Percentiles rank a stretch among this genome's conserved stretches.
Evolutionary conservation across 2,329 filamentous ascomycete genomes (phyloP).

Genomic region (Aspergillus bombycis): DNA sequence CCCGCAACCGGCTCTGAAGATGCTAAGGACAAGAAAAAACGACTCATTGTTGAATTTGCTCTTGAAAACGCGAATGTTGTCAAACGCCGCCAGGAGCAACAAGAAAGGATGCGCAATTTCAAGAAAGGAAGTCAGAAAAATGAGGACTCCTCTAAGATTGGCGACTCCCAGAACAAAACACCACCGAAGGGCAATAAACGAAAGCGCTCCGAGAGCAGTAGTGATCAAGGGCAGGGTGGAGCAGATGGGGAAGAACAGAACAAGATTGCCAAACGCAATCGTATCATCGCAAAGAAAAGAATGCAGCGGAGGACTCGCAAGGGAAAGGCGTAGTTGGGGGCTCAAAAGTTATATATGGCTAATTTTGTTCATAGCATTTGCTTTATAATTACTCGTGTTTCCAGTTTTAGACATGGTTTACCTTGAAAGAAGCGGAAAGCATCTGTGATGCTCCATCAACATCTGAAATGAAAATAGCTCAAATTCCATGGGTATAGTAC

Average conservation of each 20-base stretch:
- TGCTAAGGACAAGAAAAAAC: conserved; percentile 74
- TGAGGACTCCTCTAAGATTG: conserved; percentile 15
- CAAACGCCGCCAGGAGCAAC: conserved; percentile 62
- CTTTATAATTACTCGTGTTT: conserved; percentile 13
- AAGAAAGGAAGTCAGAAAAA: conserved; percentile 19
- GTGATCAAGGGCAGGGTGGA: conserved; percentile 24
- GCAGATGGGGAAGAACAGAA: conserved; percentile 50
- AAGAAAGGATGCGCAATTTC: conserved; percentile 30
- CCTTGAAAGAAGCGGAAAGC: conserved; percentile 19
- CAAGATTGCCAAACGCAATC: conserved; percentile 66
- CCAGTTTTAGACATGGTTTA: not conserved
- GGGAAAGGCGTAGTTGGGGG: conserved; percentile 31
- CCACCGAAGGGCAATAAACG: conserved; percentile 32
- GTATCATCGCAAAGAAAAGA: conserved; percentile 84
- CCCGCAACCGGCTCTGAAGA: conserved; percentile 36
- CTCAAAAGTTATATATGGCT: conserved; percentile 15
- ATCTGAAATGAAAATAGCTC: not conserved
- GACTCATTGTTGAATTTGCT: conserved; percentile 93
- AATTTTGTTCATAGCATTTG: conserved; percentile 14
- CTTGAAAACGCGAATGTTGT: conserved; percentile 98
- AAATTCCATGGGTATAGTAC: conserved; percentile 1
- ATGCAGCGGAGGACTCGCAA: conserved; percentile 70
- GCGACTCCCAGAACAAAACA: conserved; percentile 17
- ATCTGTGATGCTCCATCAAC: conserved; percentile 10
- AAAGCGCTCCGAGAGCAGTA: conserved; percentile 34